Base-by-base conservation (phyloP, 2,329 filamentous ascomycete genomes). In the Colletotrichum eleusines region DNA sequence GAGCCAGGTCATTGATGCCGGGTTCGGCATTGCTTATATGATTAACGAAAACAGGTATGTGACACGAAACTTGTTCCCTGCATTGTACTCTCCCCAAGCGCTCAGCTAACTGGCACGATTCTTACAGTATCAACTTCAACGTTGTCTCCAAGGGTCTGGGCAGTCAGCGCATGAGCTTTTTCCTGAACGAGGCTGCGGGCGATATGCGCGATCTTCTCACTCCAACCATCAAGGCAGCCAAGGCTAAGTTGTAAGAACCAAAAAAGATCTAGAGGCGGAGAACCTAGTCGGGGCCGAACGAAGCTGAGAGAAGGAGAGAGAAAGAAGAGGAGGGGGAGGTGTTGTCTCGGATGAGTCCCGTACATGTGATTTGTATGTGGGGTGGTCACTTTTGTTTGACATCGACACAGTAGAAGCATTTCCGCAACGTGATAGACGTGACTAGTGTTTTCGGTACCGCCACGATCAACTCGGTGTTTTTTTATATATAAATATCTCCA, bases 11-110 rank as follows among this genome's bases (percentile, higher is more conserved):
- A 92, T 98, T 66, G 95, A 98, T 78, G 93, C 92, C 72, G 96
- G 96, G 38, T 99, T 96, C 83, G 96, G 96, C 74, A 97, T 99
- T 79, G 96, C 96, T 48, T 99, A 99, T 81, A 99, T 99, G 96
- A 98, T 99, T 81, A 99, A 99, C 80, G 95, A 98, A 87, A 97
- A 98, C 82, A 95, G 90, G 92, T 94, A 79, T 81, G 85, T 78
- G 35, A 33, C 16, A 35, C 14, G 5, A 33, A 8, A 31, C 33
- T 38, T 31, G 66, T 31, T 38, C 50, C 55, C 50, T 23, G 8
- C 60, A 9, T 38, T 33, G 33, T 3, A 38, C 38, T 7, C 11
- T 23, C 50, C 31, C 4, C 28, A 46, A 31, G 54, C 2, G 28
- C 40, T 12, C 33, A 44, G 69, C 65, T 72, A 73, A 77, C 62